Percentiles rank a stretch among this genome's conserved stretches.
Evolutionary conservation across 495 filamentous ascomycete genomes (phyloP).

Genomic region (Talaromyces thailandensis): DNA sequence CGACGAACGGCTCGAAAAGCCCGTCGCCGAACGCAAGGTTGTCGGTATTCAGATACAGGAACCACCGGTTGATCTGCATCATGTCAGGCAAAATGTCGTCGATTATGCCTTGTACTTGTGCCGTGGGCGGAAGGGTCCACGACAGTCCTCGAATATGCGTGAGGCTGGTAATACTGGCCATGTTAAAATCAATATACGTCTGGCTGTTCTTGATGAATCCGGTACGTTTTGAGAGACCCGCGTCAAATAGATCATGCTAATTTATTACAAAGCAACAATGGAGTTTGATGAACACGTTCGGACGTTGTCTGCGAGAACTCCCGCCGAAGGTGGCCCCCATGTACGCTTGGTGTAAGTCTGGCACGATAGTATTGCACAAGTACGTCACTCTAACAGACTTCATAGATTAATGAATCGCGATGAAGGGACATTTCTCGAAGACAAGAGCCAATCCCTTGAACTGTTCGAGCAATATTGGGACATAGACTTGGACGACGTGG

Average conservation of each 20-base stretch:
- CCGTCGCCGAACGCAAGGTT: not conserved
- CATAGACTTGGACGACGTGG: slow-evolving; percentile 1
- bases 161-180: not conserved
- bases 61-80: not conserved
- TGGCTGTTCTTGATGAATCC: slow-evolving; percentile 1
- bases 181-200: not conserved
- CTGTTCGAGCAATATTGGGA: slow-evolving; percentile 1
- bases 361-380: not conserved
- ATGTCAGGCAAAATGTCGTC: not conserved
- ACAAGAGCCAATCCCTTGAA: not conserved
- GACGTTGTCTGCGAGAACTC: not conserved
- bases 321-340: not conserved
- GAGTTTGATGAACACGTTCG: slow-evolving; percentile 4
- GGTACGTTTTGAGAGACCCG: not conserved
- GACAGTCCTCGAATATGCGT: not conserved
- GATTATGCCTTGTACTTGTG: slow-evolving; percentile 4
- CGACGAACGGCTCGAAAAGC: not conserved
- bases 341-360: slow-evolving; percentile 2
- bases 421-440: slow-evolving; percentile 4
- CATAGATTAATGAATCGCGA: slow-evolving; percentile 4
- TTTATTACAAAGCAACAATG: not conserved
- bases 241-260: not conserved
- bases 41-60: not conserved
- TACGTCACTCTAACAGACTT: not conserved
- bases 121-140: not conserved